Evolutionary conservation across 192 early-diverging fungal species (phyloP).

Genomic region (Geranomyces michiganensis): DNA sequence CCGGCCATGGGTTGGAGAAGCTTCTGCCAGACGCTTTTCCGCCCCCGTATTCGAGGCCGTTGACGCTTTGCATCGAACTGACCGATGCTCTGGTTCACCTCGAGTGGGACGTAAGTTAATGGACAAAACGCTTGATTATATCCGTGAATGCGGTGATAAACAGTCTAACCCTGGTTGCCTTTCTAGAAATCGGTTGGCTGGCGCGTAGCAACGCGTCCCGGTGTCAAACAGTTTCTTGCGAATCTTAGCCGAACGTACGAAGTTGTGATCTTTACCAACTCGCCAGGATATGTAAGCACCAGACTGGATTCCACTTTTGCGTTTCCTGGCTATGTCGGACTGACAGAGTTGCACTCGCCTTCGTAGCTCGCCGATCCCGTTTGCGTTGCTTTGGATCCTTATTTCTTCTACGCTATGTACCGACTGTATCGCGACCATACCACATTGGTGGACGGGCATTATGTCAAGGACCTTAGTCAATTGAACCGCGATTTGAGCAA

Average conservation of each 20-base stretch:
- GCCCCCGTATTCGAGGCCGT: constrained; percentile 80
- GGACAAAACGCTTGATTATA: background rate
- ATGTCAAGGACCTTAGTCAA: constrained; percentile 79
- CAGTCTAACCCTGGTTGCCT: background rate
- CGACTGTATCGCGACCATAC: constrained; percentile 92
- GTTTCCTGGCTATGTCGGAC: background rate
- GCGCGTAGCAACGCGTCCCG: constrained; percentile 95
- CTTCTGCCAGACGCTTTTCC: constrained; percentile 90
- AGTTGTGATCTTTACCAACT: constrained; percentile 93
- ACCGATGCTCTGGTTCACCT: constrained; percentile 92
- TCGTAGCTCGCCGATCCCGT: constrained; percentile 77
- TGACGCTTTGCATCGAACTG: constrained; percentile 94
- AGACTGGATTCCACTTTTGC: too few species aligned
- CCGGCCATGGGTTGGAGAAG: constrained; percentile 59
- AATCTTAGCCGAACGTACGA: constrained; percentile 92
- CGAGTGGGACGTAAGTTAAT: constrained; percentile 80
- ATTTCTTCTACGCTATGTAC: constrained; percentile 78
- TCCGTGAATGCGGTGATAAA: background rate
- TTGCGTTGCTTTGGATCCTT: constrained; percentile 87
- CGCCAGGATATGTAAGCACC: constrained; percentile 72
- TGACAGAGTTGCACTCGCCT: background rate
- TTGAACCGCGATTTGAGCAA: constrained; percentile 94
- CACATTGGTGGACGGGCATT: constrained; percentile 81
- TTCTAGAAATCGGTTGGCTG: constrained; percentile 89
- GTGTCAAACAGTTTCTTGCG: constrained; percentile 91